Evolutionary conservation across 2,329 filamentous ascomycete species (phyloP), one percentile per base, ranked within the genome.

Genomic region (Cryphonectria japonica): DNA sequence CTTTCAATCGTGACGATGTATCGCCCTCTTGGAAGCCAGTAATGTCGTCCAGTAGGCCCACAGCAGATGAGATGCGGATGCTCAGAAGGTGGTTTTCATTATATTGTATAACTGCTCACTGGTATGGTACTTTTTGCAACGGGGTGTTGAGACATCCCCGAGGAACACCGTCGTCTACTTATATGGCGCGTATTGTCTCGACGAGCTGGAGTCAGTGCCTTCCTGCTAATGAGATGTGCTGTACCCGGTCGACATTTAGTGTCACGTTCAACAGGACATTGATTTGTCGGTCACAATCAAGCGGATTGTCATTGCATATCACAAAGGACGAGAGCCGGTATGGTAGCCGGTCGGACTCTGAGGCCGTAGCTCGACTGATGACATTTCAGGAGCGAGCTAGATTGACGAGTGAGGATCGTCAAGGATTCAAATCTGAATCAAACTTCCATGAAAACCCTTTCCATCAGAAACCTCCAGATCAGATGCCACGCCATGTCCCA

Each of bases 271-370:
- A 60, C 22, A 32, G 50, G 19, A 1, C 1, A 26, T 37, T n/a
- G 46, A n/a, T 54, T 8, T n/a, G n/a, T 19, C 39, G 41, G 34
- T 14, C 26, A 16, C 6, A 43, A 37, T 16, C 26, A 8, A 46
- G 64, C 72, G 62, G 34, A 46, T 43, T 68, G 52, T 29, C 46
- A 66, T 59, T 26, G 66, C 19, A 19, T 46, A 67, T 71, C 67
- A 71, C 70, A 59, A 37, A 41, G 63, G n/a, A 71, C 79, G 79
- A 81, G 89, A 90, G 89, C 88, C 89, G 89, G 89, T 89, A 87
- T 83, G 78, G 77, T 79, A 79, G 89, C 89, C 89, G 89, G 88
- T 91, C 89, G 89, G 89, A 88, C 89, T 91, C 89, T 91, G 82
- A 89, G 89, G 89, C 89, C 89, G 89, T 82, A 84, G 87, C 88